Evolutionary conservation across 768 basidiomycete species (phyloP), one percentile per base, ranked within the genome.

Genomic region (Agrocybe pediades): DNA sequence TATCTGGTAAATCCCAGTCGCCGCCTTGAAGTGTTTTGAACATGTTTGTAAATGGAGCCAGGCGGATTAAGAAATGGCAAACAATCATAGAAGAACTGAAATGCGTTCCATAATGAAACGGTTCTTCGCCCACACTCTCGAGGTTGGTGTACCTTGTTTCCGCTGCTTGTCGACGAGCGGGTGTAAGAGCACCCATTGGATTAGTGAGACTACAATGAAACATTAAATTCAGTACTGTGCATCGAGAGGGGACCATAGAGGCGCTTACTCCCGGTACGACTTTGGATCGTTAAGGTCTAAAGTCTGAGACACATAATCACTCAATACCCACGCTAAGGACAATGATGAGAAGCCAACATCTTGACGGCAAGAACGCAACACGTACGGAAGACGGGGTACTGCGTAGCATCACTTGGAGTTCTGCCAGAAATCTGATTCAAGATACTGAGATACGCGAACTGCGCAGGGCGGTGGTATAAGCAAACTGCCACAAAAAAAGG

Each of bases 71-170:
- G 73, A 90, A 97, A 60, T 96, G 94, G 73, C 93, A 95, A 41
- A 95, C 91, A 54, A 94, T 96, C 95, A 97, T 97, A 2, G 93
- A 95, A 9, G 93, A 95, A 65, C 90, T 92, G 64, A 95, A 98
- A 66, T 98, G 95, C 0, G 95, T 97, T 40, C 95, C 90, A 56
- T 92, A 94, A 64, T 93, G 90, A 69, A 96, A 96, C 0, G 95
- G 95, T 29, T 83, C 81, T 70, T 98, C 95, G 7, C 71, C 88
- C 2, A 96, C 88, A 56, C 91, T 85, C 61, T 85, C 70, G 9
- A 95, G 76, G 57, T 87, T 90, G 26, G 71, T 68, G 60, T 95
- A 95, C 39, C 93, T 82, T 29, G 81, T 82, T 44, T 77, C 74
- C 0, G 95, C 95, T 6, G 90, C 88, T 54, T 89, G 87, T 29